A percentile compares a stretch with the other conserved stretches of the same genome.
These are phyloP conservation scores for Nymphaea thermarum DNA, from an alignment of 164 flowering plant genomes.

Conservation along the genomic window DNA sequence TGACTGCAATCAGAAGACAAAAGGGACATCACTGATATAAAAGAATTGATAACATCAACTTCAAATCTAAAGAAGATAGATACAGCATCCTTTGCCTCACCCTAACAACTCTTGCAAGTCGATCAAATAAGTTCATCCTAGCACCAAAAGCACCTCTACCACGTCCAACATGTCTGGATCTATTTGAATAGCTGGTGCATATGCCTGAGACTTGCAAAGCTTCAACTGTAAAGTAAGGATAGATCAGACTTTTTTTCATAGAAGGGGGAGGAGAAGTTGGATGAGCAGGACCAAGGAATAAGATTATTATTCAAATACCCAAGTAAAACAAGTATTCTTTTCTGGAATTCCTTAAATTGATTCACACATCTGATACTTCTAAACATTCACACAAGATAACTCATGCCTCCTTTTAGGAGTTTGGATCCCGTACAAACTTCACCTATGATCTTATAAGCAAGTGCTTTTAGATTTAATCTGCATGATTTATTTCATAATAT, in stretches of 20 bases:
- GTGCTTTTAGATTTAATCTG: no score
- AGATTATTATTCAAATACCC: neutral
- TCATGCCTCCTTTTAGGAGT: no score
- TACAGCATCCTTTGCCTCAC: conserved; percentile 14
- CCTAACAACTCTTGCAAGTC: conserved; percentile 88
- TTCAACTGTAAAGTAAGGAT: conserved; percentile 7
- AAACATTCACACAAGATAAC: no score
- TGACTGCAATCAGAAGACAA: conserved; percentile 42
- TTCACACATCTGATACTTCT: neutral
- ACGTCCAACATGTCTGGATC: conserved; percentile 14
- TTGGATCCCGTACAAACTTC: no score
- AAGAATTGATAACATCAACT: neutral
- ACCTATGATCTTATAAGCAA: no score
- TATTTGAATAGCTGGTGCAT: conserved; percentile 14
- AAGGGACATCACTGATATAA: neutral
- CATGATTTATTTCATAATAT: no score
- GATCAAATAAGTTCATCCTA: conserved; percentile 75
- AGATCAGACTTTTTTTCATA: neutral
- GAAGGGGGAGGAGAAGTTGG: no score
- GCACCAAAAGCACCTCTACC: conserved; percentile 52
- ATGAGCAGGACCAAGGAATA: neutral
- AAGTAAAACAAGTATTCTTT: neutral
- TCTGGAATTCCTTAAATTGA: neutral
- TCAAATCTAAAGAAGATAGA: neutral
- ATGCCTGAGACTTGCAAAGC: conserved; percentile 27